A percentile compares a stretch with the other conserved stretches of the same genome.
These are phyloP conservation scores for Curvularia sp. DNA, from an alignment of 2,329 filamentous ascomycete species.

Conservation along the genomic window DNA sequence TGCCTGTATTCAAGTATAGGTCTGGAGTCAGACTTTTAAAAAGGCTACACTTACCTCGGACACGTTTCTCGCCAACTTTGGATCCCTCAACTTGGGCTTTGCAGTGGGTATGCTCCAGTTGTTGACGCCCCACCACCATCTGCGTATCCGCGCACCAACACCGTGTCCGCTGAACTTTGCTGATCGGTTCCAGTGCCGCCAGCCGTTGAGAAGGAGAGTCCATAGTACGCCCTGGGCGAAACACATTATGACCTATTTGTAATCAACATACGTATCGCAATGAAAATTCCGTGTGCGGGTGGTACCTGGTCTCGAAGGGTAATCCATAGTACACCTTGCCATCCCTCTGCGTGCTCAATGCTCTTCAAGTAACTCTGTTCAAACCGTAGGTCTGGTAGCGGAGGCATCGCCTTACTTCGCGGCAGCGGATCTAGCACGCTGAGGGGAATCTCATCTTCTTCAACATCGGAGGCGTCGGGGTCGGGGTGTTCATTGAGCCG, in stretches of 20 bases:
- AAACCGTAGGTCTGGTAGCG: slow-evolving; percentile 83
- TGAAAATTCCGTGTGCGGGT: not conserved
- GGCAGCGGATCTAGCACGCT: slow-evolving; percentile 65
- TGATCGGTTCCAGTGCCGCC: slow-evolving; percentile 86
- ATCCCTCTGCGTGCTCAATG: slow-evolving; percentile 79
- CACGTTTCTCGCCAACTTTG: slow-evolving; percentile 44
- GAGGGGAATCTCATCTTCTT: slow-evolving; percentile 73
- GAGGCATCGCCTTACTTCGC: slow-evolving; percentile 70
- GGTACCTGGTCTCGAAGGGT: slow-evolving; percentile 86
- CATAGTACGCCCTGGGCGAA: slow-evolving; percentile 88
- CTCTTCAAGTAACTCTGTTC: slow-evolving; percentile 98
- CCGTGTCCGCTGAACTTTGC: slow-evolving; percentile 78
- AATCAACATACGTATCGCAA: slow-evolving; percentile 2
- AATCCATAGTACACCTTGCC: slow-evolving; percentile 81
- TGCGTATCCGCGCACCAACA: slow-evolving; percentile 76
- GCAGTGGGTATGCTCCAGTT: slow-evolving; percentile 69
- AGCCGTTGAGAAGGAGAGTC: slow-evolving; percentile 83
- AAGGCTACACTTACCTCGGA: slow-evolving; percentile 49
- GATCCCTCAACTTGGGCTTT: slow-evolving; percentile 33
- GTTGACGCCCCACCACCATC: slow-evolving; percentile 97
- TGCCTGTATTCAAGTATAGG: not conserved
- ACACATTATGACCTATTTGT: slow-evolving; percentile 76
- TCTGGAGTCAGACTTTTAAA: slow-evolving; percentile 37
- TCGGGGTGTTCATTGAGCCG: slow-evolving; percentile 48
- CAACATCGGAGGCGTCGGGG: slow-evolving; percentile 57